These are phyloP conservation scores for Nannizzia gypsea DNA, from an alignment of 2,329 filamentous ascomycete genomes.

Conservation along the genomic window DNA sequence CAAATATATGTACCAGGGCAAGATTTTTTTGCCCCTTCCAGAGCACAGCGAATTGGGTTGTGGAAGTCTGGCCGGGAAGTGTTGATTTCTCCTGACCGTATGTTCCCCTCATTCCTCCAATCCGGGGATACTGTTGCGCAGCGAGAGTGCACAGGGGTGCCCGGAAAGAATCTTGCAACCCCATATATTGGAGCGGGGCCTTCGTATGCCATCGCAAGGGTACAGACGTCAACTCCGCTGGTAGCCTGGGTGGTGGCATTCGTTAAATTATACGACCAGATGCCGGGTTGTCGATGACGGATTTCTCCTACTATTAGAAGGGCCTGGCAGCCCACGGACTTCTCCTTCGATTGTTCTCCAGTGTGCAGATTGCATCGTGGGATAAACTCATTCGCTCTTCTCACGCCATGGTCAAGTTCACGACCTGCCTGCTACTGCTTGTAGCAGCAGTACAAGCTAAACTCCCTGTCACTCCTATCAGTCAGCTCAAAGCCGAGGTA, in stretches of 20 bases:
- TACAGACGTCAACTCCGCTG: background rate
- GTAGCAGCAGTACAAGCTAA: conserved; percentile 9
- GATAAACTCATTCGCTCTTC: background rate
- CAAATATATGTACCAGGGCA: background rate
- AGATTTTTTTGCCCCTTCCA: background rate
- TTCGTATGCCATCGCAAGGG: conserved; percentile 1
- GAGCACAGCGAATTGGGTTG: background rate
- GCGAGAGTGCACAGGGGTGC: background rate
- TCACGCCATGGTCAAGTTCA: conserved; percentile 11
- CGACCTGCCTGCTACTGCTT: conserved; percentile 9
- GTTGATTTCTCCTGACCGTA: background rate
- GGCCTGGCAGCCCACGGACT: background rate
- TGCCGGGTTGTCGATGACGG: background rate
- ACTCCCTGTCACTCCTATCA: conserved; percentile 6
- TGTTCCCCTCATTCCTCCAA: background rate
- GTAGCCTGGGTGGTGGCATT: background rate
- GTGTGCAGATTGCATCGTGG: conserved; percentile 1
- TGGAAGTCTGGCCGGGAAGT: background rate
- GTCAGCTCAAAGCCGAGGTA: conserved; percentile 5
- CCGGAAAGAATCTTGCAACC: background rate
- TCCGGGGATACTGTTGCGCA: background rate
- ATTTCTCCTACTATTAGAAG: background rate
- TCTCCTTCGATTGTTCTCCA: background rate
- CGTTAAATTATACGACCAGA: background rate
- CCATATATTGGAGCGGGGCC: background rate